Base-by-base conservation (phyloP, 2,329 filamentous ascomycete species). In the Magnaporthiopsis incrustans region DNA sequence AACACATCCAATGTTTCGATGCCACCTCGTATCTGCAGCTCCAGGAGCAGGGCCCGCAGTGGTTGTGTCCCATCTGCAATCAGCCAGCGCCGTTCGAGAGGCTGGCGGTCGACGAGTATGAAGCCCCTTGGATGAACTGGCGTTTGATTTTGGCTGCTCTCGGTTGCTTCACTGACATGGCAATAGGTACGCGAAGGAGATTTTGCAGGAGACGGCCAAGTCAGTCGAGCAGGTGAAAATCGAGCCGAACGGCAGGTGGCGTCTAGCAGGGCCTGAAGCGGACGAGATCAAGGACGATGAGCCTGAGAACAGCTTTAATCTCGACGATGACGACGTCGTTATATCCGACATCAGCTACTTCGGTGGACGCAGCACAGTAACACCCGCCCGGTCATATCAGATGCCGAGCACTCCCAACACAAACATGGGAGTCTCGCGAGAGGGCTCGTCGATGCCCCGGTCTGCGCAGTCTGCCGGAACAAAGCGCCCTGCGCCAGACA, bases 11-110 rank as follows among this genome's bases (percentile, higher is more conserved):
- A 73, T 99, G 95, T 73, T 99, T 98, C 70, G 95, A 99, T 74
- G 94, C 90, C 3, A 89, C 86, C 3, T 96, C 92, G 2, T 99
- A 97, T 73, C 82, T 99, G 26, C 91, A 97, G 70, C 78, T 99
- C 33, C 94, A 98, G 73, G 92, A 98, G 73, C 95, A 99, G 78
- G 94, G 92, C 0, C 95, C 95, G 0, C 96, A 95, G 25, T 99
- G 95, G 95, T 82, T 87, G n/a, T 99, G 95, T 71, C 95, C 95
- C 0, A 89, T 97, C 27, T 99, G 95, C 79, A 94, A 89, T 75
- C 96, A 93, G 71, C 77, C 85, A 0, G 88, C 92, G 1, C 86
- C 88, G 0, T 99, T 91, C 74, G 89, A 94, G 62, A 87, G 85
- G 60, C 78, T 99, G 30, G 92, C 91, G 14, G 86, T 98, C 35